A percentile compares a stretch with the other conserved stretches of the same genome.
These are phyloP conservation scores for Stephanodiscus triporus DNA, from an alignment of 108 stramenopile species.

Conservation along the genomic window DNA sequence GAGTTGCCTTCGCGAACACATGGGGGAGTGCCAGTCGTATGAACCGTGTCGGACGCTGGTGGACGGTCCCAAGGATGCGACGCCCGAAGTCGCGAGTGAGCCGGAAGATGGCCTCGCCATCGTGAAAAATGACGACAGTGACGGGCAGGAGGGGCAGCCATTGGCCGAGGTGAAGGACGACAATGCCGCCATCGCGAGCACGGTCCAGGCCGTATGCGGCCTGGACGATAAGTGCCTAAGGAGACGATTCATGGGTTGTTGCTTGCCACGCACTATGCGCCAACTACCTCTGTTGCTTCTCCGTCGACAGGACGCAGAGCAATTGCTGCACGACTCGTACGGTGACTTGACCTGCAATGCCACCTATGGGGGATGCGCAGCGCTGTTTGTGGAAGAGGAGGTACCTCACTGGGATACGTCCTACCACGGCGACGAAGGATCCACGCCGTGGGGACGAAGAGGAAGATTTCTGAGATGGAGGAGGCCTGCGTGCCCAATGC, in stretches of 20 bases:
- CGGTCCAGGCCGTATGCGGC: conserved; percentile 18
- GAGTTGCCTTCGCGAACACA: conserved; percentile 5
- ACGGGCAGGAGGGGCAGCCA: background rate
- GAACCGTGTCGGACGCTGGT: conserved; percentile 19
- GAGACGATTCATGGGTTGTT: conserved; percentile 25
- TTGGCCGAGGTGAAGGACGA: no score
- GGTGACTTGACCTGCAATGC: conserved; percentile 20
- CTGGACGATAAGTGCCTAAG: background rate
- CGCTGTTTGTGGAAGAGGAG: conserved; percentile 1
- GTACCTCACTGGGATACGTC: background rate
- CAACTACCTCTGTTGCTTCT: conserved; percentile 31
- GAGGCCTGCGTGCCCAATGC: conserved; percentile 19
- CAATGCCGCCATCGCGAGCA: background rate
- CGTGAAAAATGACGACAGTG: background rate
- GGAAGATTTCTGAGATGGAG: background rate
- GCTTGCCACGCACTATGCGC: conserved; percentile 35
- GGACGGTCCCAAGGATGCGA: conserved; percentile 15
- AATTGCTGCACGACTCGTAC: conserved; percentile 25
- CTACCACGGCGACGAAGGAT: background rate
- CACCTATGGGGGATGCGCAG: conserved; percentile 29
- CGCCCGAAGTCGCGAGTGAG: no score
- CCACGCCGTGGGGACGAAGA: background rate
- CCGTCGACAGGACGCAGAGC: conserved; percentile 16
- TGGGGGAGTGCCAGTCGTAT: conserved; percentile 33
- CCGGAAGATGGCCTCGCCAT: no score